Evolutionary conservation across 768 basidiomycete species (phyloP), one percentile per base, ranked within the genome.

Genomic region (Termitomyces sp.): DNA sequence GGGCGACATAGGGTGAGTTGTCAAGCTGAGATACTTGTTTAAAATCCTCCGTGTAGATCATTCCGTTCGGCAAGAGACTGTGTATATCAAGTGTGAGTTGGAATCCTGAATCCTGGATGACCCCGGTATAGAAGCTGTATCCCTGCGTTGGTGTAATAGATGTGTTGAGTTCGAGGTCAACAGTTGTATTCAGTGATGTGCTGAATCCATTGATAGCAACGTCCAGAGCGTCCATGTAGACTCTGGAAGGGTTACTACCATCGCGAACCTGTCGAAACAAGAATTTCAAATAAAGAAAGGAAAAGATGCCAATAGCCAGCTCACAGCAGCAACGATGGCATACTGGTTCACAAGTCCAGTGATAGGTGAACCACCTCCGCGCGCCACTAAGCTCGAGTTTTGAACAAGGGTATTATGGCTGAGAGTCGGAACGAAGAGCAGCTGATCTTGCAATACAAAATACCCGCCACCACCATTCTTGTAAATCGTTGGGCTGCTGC

Each of bases 391-490:
- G 16, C 54, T 59, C 10, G 54, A 44, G 19, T 56, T 59, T 16
- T 61, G 60, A 12, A 63, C 59, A 5, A 67, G 56, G 19, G 63
- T 63, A 37, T 65, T 61, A 14, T 64, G 66, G 56, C 76, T 77
- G 57, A 72, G 59, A 62, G 67, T 72, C 7, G 77, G 78, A 7
- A 73, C 73, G 53, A 76, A 77, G 35, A 80, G 60, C 3, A 79
- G 52, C 30, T 72, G 66, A 60, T 80, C 79, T 60, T 80, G 78
- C 39, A 67, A 65, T 16, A 78, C 59, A 14, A 65, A 59, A 60
- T 79, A 80, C n/a, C 71, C 70, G 23, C 58, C 60, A 2, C 79
- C 78, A n/a, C 68, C 72, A 56, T 79, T 79, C 37, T 77, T 69
- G 54, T 76, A 71, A 1, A 64, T 65, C 2, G 70, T 71, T 7